A percentile compares a stretch with the other conserved stretches of the same genome.
Evolutionary conservation across 352 stramenopile genomes (phyloP).

Genomic region (Globisporangium alternatum): DNA sequence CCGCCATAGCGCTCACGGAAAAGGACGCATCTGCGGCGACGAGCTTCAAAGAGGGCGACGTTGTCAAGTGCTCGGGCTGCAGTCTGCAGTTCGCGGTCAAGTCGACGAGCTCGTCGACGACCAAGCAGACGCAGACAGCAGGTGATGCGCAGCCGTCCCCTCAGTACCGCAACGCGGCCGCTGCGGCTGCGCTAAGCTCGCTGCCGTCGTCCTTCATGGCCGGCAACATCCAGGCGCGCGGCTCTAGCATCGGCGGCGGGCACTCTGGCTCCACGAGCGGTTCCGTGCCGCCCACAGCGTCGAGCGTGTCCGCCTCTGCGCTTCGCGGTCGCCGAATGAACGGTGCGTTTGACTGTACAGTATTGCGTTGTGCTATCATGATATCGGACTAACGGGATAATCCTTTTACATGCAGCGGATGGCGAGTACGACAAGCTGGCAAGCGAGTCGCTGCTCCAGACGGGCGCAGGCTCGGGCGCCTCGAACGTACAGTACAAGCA

Average conservation of each 20-base stretch:
- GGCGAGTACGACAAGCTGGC: constrained; percentile 74
- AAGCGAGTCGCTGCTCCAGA: constrained; percentile 44
- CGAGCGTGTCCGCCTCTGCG: neutral
- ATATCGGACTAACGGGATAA: neutral
- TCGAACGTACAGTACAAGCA: constrained; percentile 28
- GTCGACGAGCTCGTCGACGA: constrained; percentile 17
- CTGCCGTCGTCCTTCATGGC: constrained; percentile 55
- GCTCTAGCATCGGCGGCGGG: constrained; percentile 29
- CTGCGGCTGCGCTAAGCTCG: constrained; percentile 61
- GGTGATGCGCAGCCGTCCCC: constrained; percentile 18
- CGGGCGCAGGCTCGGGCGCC: constrained; percentile 10
- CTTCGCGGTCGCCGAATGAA: constrained; percentile 48
- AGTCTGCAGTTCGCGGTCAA: constrained; percentile 77
- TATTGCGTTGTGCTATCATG: too few species aligned
- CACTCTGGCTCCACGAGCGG: neutral
- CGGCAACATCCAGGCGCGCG: constrained; percentile 42
- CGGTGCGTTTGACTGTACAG: constrained; percentile 19
- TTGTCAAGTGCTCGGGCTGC: constrained; percentile 72
- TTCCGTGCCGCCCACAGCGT: constrained; percentile 7
- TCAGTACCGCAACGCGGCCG: constrained; percentile 60
- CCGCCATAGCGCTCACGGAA: constrained; percentile 6
- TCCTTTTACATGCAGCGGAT: constrained; percentile 28
- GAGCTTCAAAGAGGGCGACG: constrained; percentile 69
- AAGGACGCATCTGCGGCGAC: neutral
- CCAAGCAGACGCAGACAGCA: constrained; percentile 7